phyloP scores from a whole-genome alignment of 805 yeast genomes.

The Sporopachydermia lactativora region DNA sequence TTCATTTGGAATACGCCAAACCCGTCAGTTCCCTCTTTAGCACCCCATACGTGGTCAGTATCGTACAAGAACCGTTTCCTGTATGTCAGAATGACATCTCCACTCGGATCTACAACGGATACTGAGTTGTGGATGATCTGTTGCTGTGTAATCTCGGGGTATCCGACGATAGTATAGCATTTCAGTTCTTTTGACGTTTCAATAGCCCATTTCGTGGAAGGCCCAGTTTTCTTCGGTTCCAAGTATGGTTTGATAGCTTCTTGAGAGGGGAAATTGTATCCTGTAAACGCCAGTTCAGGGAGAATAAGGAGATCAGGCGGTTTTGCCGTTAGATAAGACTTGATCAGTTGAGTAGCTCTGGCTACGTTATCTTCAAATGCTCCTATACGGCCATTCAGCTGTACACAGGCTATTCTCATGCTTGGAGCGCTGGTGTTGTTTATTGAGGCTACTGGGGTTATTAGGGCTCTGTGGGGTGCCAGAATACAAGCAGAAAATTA shows the following conservation, averaged over 20 bases:
- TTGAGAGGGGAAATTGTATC: slow-evolving; percentile 49
- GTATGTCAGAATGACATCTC: slow-evolving; percentile 48
- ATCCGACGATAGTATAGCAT: slow-evolving; percentile 69
- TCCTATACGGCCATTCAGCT: slow-evolving; percentile 53
- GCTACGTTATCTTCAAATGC: slow-evolving; percentile 37
- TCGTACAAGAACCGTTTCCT: slow-evolving; percentile 65
- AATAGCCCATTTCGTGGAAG: slow-evolving; percentile 41
- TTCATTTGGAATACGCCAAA: slow-evolving; percentile 35
- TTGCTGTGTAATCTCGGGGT: slow-evolving; percentile 41
- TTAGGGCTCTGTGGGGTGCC: too few species aligned
- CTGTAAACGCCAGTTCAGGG: slow-evolving; percentile 78
- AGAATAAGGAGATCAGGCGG: slow-evolving; percentile 55
- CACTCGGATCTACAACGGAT: slow-evolving; percentile 42
- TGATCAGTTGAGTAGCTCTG: slow-evolving; percentile 30
- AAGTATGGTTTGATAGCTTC: slow-evolving; percentile 41
- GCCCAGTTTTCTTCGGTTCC: slow-evolving; percentile 33
- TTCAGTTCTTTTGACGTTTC: slow-evolving; percentile 31
- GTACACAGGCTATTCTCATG: slow-evolving; percentile 54
- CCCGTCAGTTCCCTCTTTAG: slow-evolving; percentile 47
- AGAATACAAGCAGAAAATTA: too few species aligned
- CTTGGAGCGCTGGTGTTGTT: too few species aligned
- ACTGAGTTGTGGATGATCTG: slow-evolving; percentile 53
- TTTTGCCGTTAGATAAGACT: slow-evolving; percentile 14
- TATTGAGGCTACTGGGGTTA: too few species aligned
- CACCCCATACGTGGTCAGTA: slow-evolving; percentile 74